Conservation (phyloP, 2,329 filamentous ascomycete species). For the Amauroascus niger region DNA sequence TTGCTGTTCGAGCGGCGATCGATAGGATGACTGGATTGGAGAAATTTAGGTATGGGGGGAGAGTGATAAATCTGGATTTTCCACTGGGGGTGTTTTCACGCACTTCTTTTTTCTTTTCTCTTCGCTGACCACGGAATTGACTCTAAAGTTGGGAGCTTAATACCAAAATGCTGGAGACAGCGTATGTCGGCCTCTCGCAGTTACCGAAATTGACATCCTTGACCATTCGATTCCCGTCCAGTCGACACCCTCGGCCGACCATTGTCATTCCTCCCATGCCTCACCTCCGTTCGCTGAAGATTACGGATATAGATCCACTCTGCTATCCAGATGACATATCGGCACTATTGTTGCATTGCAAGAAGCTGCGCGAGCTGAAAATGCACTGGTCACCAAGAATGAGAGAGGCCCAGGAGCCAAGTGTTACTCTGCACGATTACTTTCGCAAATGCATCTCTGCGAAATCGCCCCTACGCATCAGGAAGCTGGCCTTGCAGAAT, state of each 20-base stretch:
- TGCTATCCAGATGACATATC: conserved; percentile 57
- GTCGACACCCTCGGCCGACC: conserved; percentile 48
- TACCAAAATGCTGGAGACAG: conserved; percentile 49
- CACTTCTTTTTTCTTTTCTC: background rate
- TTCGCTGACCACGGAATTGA: conserved; percentile 1
- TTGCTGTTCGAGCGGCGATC: conserved; percentile 48
- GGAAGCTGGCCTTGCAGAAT: conserved; percentile 48
- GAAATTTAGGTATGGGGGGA: conserved; percentile 40
- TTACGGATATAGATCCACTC: conserved; percentile 53
- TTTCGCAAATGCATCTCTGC: conserved; percentile 47
- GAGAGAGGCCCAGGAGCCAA: conserved; percentile 49
- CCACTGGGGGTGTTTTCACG: too few species aligned
- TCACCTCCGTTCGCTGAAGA: conserved; percentile 44
- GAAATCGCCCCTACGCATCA: conserved; percentile 40
- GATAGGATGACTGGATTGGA: conserved; percentile 50
- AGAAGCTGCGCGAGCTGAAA: conserved; percentile 46
- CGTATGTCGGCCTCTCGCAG: conserved; percentile 48
- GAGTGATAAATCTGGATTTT: background rate
- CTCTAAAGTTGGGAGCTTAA: conserved; percentile 48
- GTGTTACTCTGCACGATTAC: conserved; percentile 45
- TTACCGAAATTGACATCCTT: conserved; percentile 44
- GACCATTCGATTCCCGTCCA: conserved; percentile 48
- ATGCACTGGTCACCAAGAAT: conserved; percentile 55
- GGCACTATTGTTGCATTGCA: conserved; percentile 44
- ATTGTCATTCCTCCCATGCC: conserved; percentile 48